phyloP scores from a whole-genome alignment of 345 rosid genomes.

The Noccaea bulbosa region DNA sequence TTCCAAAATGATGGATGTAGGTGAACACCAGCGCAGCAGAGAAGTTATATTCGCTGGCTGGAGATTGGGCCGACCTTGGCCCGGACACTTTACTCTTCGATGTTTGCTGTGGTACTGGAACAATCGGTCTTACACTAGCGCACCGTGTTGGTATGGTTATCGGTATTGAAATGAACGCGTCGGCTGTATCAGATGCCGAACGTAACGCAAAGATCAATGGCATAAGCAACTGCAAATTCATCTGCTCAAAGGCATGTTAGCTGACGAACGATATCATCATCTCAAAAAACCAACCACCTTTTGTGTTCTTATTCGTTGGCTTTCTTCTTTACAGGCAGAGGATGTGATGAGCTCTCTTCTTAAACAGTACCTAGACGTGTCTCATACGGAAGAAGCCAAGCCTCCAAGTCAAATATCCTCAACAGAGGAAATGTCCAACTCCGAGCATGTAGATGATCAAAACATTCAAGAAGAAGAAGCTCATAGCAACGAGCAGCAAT shows the following conservation, averaged over 20 bases:
- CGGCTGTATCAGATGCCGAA: constrained; percentile 92
- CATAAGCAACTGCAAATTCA: constrained; percentile 84
- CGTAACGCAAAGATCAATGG: constrained; percentile 87
- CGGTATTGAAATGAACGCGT: constrained; percentile 97
- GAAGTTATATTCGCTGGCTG: constrained; percentile 92
- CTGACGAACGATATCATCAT: neutral
- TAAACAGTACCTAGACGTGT: constrained; percentile 60
- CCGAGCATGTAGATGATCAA: constrained; percentile 45
- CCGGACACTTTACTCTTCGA: constrained; percentile 89
- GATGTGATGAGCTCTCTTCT: constrained; percentile 85
- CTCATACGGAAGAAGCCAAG: constrained; percentile 47
- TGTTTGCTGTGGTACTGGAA: constrained; percentile 97
- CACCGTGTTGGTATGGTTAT: constrained; percentile 95
- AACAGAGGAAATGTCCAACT: constrained; percentile 46
- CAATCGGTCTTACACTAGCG: constrained; percentile 90
- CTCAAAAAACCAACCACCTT: neutral
- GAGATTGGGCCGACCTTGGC: constrained; percentile 93
- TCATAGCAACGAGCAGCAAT: constrained; percentile 43
- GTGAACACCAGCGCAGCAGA: constrained; percentile 96
- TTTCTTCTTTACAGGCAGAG: constrained; percentile 64
- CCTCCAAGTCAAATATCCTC: constrained; percentile 42
- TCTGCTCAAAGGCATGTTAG: constrained; percentile 76
- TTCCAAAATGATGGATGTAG: constrained; percentile 47
- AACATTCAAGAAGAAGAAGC: constrained; percentile 50
- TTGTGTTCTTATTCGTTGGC: constrained; percentile 15